Base-by-base conservation (phyloP, 371 early-diverging fungal species). In the Mucor indicus region DNA sequence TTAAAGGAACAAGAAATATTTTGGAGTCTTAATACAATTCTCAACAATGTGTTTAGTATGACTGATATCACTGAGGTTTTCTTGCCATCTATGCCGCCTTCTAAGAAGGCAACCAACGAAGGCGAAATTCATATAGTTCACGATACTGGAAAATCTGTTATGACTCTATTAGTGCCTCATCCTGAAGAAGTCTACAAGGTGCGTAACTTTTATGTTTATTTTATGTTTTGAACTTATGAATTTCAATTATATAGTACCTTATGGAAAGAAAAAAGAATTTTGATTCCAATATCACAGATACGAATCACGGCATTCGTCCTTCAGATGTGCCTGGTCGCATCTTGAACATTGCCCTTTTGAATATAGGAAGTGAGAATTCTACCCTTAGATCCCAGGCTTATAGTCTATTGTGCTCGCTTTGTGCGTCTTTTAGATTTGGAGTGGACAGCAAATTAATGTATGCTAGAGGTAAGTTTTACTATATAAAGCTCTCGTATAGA, bases 321-420 rank as follows among this genome's bases (percentile, higher is more conserved):
- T 72, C 80, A 7, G 93, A 93, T 70, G 92, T 93, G 1, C 91
- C 94, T 0, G 96, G 93, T 2, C 87, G 91, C n/a, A 69, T 95
- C 31, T 69, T 95, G 35, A 93, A 91, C 50, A 92, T 94, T 80
- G 91, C 93, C n/a, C 57, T 95, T 51, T 69, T 91, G 24, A 93
- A 92, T 57, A 64, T 91, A 23, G 89, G 89, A 1, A 84, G 86
- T 25, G 83, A 82, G 2, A 90, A 92, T 60, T 77, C 90, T 9
- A 71, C 69, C 17, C 65, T 95, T 41, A 77, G 95, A 10, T 57
- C 87, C 29, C 82, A 91, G 22, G 85, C 91, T 0, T 94, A 94
- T 67, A 87, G 90, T 58, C 64, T 95, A 52, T 72, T 94, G 19
- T 83, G 81, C 46, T 83, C 92, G 0, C 62, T 93, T 0, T 79